These are phyloP conservation scores for Pestalotiopsis sp. DNA, from an alignment of 2,329 filamentous ascomycete genomes.

Conservation along the genomic window DNA sequence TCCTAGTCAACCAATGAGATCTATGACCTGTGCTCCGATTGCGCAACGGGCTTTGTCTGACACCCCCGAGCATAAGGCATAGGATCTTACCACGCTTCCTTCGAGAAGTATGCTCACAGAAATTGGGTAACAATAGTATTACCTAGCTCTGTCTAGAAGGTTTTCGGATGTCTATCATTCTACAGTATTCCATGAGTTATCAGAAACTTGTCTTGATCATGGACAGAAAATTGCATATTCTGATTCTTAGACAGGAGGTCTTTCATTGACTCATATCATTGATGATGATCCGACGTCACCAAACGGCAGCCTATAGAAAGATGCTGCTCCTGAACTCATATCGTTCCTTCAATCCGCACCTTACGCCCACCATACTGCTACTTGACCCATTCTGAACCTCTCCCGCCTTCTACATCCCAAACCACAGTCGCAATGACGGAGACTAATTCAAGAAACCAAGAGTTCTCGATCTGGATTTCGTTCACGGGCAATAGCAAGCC, in stretches of 20 bases:
- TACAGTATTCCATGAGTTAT: no score
- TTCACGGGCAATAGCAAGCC: not conserved
- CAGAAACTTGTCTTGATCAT: not conserved
- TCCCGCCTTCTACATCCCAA: not conserved
- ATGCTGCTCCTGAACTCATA: not conserved
- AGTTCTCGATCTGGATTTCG: not conserved
- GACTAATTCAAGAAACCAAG: not conserved
- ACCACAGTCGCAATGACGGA: not conserved
- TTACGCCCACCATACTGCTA: not conserved
- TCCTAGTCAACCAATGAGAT: not conserved
- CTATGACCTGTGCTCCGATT: not conserved
- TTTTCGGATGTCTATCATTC: no score
- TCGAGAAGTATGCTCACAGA: no score
- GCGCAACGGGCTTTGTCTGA: not conserved
- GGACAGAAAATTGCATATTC: not conserved
- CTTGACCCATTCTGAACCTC: not conserved
- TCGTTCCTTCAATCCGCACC: not conserved
- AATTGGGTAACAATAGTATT: no score
- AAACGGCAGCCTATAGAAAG: not conserved
- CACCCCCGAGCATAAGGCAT: no score
- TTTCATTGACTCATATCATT: not conserved
- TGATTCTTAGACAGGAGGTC: not conserved
- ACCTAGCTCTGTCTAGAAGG: no score
- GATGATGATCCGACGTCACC: not conserved
- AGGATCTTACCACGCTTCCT: no score